These are phyloP conservation scores for Glaciozyma martinii DNA, from an alignment of 768 basidiomycete species.

Conservation along the genomic window DNA sequence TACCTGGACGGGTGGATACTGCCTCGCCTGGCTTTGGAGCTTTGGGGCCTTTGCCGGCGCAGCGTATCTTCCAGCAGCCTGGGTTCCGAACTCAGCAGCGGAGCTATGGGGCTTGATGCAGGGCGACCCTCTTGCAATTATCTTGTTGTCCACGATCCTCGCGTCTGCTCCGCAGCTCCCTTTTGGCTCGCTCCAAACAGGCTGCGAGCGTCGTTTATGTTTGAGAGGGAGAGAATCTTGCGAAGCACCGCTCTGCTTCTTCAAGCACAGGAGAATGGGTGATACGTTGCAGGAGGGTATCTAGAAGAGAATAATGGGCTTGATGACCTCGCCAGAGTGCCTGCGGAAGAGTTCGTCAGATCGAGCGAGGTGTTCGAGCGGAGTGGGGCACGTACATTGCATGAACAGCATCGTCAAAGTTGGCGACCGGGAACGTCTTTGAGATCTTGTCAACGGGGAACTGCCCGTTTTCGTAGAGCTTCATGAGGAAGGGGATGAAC, in stretches of 20 bases:
- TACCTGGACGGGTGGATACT: neutral
- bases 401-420: slow-evolving; percentile 31
- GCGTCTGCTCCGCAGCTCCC: no score
- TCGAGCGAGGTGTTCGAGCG: neutral
- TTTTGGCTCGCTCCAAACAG: no score
- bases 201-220: no score
- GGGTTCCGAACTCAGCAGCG: no score
- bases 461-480: slow-evolving; percentile 31
- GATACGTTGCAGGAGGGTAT: no score
- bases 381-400: slow-evolving; percentile 17
- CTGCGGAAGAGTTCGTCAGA: neutral
- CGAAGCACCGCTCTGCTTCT: no score
- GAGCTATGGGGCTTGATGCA: no score
- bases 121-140: no score
- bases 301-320: neutral
- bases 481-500: slow-evolving; percentile 31
- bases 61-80: no score
- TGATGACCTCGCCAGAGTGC: slow-evolving; percentile 1
- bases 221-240: no score
- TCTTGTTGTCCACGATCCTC: no score
- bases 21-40: neutral
- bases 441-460: slow-evolving; percentile 36
- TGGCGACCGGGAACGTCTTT: slow-evolving; percentile 31
- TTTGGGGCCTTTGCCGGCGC: neutral
- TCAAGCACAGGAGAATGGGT: no score